Evolutionary conservation across 352 stramenopile genomes (phyloP).

Genomic region (Globisporangium polare): DNA sequence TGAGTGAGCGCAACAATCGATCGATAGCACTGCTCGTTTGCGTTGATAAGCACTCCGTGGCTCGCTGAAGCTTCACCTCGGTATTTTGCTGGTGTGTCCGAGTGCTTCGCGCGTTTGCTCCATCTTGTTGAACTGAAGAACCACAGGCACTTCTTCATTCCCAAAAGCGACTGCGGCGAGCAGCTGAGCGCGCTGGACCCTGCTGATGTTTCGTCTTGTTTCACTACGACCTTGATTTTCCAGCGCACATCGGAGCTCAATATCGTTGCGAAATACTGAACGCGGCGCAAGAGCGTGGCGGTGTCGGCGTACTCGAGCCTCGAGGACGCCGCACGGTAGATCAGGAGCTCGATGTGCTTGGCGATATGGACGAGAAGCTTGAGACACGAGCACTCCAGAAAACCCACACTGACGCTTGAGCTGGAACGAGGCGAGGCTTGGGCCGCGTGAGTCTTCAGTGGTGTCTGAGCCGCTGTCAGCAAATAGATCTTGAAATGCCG

Average conservation of each 20-base stretch:
- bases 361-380: conserved; percentile 19
- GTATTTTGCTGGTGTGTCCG: no score
- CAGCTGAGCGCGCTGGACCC: neutral
- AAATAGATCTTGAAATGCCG: conserved; percentile 10
- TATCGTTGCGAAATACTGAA: conserved; percentile 21
- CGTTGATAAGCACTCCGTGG: conserved; percentile 20
- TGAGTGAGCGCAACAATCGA: conserved; percentile 11
- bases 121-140: conserved; percentile 21
- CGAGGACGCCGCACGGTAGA: conserved; percentile 21
- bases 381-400: conserved; percentile 15
- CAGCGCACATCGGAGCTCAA: conserved; percentile 19
- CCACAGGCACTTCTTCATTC: conserved; percentile 17
- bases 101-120: conserved; percentile 4
- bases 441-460: neutral
- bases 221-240: conserved; percentile 18
- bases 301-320: conserved; percentile 17
- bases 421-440: neutral
- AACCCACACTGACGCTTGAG: neutral
- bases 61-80: no score
- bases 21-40: conserved; percentile 15
- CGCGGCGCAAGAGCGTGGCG: conserved; percentile 16
- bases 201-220: conserved; percentile 4
- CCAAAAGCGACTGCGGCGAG: neutral
- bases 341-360: conserved; percentile 23
- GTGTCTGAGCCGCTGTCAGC: neutral